A percentile compares a stretch with the other conserved stretches of the same genome.
Evolutionary conservation across 1,139 yeast species (phyloP).

Genomic region (Candida sp.): DNA sequence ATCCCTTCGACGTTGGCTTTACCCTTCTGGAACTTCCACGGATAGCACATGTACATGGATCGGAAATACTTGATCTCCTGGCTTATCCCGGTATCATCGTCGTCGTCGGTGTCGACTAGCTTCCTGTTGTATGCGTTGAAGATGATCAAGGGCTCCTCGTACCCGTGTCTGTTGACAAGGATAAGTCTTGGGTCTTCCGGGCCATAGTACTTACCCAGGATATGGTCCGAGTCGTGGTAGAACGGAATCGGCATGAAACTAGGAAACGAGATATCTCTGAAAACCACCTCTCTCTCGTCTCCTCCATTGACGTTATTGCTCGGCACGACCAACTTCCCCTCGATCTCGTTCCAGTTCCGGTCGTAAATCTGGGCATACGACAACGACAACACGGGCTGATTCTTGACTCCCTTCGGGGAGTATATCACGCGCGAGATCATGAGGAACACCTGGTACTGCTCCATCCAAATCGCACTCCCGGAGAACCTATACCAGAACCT

Average conservation of each 20-base stretch:
- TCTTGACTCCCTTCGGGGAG: constrained; percentile 30
- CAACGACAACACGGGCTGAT: constrained; percentile 36
- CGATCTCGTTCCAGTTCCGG: constrained; percentile 42
- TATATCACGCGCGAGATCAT: constrained; percentile 39
- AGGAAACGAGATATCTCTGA: constrained; percentile 24
- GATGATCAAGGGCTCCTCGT: constrained; percentile 32
- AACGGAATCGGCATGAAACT: constrained; percentile 31
- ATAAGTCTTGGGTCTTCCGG: constrained; percentile 54
- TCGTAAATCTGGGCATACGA: constrained; percentile 42
- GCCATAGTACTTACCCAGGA: constrained; percentile 32
- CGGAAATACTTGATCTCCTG: constrained; percentile 22
- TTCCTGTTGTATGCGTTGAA: constrained; percentile 32
- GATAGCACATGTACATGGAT: constrained; percentile 41
- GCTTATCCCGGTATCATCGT: constrained; percentile 19
- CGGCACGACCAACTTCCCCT: constrained; percentile 38
- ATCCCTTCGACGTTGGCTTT: constrained; percentile 31
- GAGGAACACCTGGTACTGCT: constrained; percentile 42
- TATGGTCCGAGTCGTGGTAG: constrained; percentile 29
- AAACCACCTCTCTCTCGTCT: background rate
- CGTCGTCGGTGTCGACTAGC: constrained; percentile 26
- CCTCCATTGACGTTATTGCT: constrained; percentile 16
- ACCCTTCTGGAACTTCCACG: constrained; percentile 43
- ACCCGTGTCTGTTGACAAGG: constrained; percentile 33
- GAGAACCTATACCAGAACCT: constrained; percentile 41
- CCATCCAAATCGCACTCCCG: constrained; percentile 45